Base-by-base conservation (phyloP, 371 early-diverging fungal genomes). In the Rhizopus sp. region DNA sequence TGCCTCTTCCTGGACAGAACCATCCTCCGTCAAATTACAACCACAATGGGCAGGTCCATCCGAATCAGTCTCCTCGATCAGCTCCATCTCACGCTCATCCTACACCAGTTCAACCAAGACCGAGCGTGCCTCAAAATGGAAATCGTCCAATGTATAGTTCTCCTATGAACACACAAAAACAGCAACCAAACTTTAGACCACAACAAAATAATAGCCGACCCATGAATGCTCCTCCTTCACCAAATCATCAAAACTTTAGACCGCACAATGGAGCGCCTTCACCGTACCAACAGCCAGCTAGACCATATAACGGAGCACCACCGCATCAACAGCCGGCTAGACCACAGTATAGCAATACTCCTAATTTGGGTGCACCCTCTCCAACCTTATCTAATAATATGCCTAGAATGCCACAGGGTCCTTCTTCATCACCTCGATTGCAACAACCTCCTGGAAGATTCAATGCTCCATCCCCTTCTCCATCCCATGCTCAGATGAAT, bases 401-500 rank as follows among this genome's bases (percentile, higher is more conserved):
- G 15, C 42, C 52, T 29, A 55, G 60, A 52, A 33, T 45, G 40
- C 56, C 41, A 12, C 50, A 56, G 8, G 16, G 42, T 30, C 46
- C 57, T 33, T 17, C 35, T 15, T 40, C 50, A 4, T 33, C 51
- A 1, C 66, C 58, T 31, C 33, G 41, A 38, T 32, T 46, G 5
- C 63, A 55, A 13, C 60, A 37, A 31, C 57, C 54, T 32, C 62
- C 60, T n/a, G 50, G 60, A 16, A 55, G 54, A 10, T 55, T 55
- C 13, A 50, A 51, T 46, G 51, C 70, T 9, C 50, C 66, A 16
- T 55, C 69, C 6, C 64, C 56, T 32, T 55, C 64, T 17, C 35
- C 34, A 8, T 46, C 34, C n/a, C 37, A 41, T 12, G n/a, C 30
- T 30, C 62, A 50, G 46, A n/a, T 41, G 10, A 15, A 47, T 2